These are phyloP conservation scores for Aureobasidium sp. DNA, from an alignment of 2,329 filamentous ascomycete genomes.

Conservation along the genomic window DNA sequence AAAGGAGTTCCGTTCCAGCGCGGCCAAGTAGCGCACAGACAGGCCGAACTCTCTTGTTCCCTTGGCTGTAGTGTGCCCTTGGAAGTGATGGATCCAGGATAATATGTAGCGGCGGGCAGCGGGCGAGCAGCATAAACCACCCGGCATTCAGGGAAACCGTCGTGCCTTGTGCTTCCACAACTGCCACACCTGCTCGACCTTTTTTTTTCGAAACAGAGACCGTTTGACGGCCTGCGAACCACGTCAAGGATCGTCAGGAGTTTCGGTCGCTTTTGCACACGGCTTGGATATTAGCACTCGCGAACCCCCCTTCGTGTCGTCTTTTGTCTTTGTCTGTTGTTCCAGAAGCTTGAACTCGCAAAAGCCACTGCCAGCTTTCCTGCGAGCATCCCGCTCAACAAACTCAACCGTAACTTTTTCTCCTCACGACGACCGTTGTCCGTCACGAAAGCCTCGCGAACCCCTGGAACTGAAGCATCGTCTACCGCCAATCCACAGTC, in stretches of 20 bases:
- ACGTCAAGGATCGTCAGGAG: conserved; percentile 4
- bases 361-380: background rate
- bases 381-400: background rate
- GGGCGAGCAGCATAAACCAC: background rate
- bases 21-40: conserved; percentile 5
- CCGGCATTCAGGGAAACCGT: conserved; percentile 7
- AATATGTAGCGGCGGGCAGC: background rate
- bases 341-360: background rate
- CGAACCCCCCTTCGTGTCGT: background rate
- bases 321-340: background rate
- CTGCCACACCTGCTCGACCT: background rate
- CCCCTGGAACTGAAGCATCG: background rate
- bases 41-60: background rate
- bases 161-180: conserved; percentile 2
- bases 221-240: conserved; percentile 5
- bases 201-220: background rate
- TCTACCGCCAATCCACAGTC: background rate
- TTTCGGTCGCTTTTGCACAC: background rate
- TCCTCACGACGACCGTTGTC: conserved; percentile 7
- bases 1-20: background rate
- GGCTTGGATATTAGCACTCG: background rate
- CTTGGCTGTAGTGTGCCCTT: background rate
- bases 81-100: background rate
- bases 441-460: background rate
- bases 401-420: conserved; percentile 1